Evolutionary conservation across 2,329 filamentous ascomycete genomes (phyloP).

Genomic region (Teratosphaeriaceae sp.): DNA sequence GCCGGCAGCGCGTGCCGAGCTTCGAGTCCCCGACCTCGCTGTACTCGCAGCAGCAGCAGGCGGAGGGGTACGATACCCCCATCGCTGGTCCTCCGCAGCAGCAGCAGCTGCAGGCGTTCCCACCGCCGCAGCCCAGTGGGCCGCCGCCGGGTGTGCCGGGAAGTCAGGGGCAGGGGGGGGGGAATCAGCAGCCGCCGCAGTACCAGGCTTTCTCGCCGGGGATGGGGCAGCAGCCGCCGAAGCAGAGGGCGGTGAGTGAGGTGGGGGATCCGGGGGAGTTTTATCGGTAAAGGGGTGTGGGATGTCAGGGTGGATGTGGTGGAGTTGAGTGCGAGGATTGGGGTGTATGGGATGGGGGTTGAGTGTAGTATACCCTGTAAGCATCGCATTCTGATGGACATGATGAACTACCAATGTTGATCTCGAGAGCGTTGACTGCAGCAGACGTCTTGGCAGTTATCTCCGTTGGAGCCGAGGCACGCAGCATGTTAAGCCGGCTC

Average conservation of each 20-base stretch:
- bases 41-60: conserved; percentile 23
- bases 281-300: conserved; percentile 20
- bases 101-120: conserved; percentile 1
- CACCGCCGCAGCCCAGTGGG: conserved; percentile 18
- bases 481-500: too few species aligned
- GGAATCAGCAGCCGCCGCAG: conserved; percentile 27
- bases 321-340: neutral
- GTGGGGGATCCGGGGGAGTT: conserved; percentile 30
- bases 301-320: neutral
- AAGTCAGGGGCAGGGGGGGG: conserved; percentile 15
- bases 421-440: too few species aligned
- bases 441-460: too few species aligned
- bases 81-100: neutral
- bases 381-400: too few species aligned
- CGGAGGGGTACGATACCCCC: too few species aligned
- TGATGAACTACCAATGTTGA: too few species aligned
- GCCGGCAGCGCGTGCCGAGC: conserved; percentile 22
- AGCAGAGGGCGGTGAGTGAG: conserved; percentile 14
- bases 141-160: conserved; percentile 26
- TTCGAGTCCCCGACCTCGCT: conserved; percentile 24
- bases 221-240: conserved; percentile 3
- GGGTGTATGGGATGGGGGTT: too few species aligned
- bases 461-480: too few species aligned
- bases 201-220: conserved; percentile 16
- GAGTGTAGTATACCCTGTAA: neutral